Conservation (phyloP, 305 asterid species). For the Solanum hybrid region DNA sequence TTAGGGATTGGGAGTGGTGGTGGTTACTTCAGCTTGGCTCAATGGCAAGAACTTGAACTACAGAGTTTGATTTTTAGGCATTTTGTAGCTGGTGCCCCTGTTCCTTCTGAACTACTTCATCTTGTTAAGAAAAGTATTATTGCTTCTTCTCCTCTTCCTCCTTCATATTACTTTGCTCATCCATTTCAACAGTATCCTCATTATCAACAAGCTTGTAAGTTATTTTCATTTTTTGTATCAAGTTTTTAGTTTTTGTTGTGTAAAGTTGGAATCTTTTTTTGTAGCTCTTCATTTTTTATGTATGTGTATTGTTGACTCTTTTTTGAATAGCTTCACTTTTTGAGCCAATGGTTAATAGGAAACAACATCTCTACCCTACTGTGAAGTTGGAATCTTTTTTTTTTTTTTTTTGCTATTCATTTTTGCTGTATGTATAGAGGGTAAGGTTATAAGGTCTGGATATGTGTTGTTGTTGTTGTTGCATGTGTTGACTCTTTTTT, state of each 20-base stretch:
- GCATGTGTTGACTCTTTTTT: background rate
- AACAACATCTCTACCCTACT: background rate
- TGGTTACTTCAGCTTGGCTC: constrained; percentile 66
- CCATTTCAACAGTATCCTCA: constrained; percentile 45
- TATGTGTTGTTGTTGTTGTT: no score
- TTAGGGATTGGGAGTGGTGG: constrained; percentile 52
- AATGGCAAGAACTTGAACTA: constrained; percentile 88
- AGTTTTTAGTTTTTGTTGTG: background rate
- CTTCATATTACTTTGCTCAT: constrained; percentile 27
- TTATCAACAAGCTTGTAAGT: constrained; percentile 55
- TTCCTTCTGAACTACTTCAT: constrained; percentile 64
- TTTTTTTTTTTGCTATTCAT: no score
- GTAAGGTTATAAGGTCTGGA: background rate
- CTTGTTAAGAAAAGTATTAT: constrained; percentile 63
- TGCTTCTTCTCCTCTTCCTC: constrained; percentile 19
- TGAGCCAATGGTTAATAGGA: background rate
- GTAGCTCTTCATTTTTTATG: background rate
- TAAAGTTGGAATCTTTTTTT: background rate
- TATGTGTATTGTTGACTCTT: background rate
- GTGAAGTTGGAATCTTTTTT: background rate
- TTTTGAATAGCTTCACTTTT: background rate
- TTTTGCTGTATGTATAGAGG: background rate
- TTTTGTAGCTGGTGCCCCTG: constrained; percentile 67
- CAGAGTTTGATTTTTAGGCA: constrained; percentile 81
- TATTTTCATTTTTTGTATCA: background rate